These are phyloP conservation scores for Hyaloperonospora arabidopsidis DNA, from an alignment of 352 stramenopile species.

Conservation along the genomic window DNA sequence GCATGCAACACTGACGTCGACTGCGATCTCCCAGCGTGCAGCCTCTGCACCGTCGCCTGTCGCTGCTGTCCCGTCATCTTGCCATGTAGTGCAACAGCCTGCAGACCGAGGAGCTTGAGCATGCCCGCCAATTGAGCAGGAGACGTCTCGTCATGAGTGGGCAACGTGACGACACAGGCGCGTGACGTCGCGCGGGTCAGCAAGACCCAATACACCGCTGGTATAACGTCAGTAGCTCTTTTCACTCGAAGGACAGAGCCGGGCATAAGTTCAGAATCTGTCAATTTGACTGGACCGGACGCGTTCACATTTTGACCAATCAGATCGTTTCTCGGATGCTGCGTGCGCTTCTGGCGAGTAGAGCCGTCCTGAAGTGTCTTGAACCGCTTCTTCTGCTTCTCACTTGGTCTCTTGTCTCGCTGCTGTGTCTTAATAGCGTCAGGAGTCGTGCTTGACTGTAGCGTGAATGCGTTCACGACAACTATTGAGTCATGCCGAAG, in stretches of 20 bases:
- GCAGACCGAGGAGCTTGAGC: conserved; percentile 50
- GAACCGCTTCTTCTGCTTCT: conserved; percentile 17
- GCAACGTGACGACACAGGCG: conserved; percentile 43
- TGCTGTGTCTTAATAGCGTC: background rate
- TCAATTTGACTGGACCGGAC: conserved; percentile 17
- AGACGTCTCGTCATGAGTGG: conserved; percentile 25
- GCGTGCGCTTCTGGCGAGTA: conserved; percentile 1
- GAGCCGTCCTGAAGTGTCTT: conserved; percentile 3
- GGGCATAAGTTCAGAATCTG: background rate
- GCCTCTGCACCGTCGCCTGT: conserved; percentile 43
- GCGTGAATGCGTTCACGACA: conserved; percentile 41
- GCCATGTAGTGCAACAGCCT: conserved; percentile 53
- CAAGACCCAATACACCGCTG: conserved; percentile 52
- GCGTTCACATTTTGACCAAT: conserved; percentile 19
- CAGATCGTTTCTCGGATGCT: conserved; percentile 1
- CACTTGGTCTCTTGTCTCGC: conserved; percentile 10
- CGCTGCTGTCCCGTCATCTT: conserved; percentile 59
- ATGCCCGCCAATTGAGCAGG: conserved; percentile 32
- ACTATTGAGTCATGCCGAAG: conserved; percentile 25
- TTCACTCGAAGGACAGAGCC: conserved; percentile 27
- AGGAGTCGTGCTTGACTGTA: conserved; percentile 9
- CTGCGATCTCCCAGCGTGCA: conserved; percentile 11
- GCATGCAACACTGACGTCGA: conserved; percentile 13
- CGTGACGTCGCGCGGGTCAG: conserved; percentile 34
- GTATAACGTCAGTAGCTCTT: conserved; percentile 33